These are phyloP conservation scores for Diaporthe sp. DNA, from an alignment of 2,329 filamentous ascomycete species.

Conservation along the genomic window DNA sequence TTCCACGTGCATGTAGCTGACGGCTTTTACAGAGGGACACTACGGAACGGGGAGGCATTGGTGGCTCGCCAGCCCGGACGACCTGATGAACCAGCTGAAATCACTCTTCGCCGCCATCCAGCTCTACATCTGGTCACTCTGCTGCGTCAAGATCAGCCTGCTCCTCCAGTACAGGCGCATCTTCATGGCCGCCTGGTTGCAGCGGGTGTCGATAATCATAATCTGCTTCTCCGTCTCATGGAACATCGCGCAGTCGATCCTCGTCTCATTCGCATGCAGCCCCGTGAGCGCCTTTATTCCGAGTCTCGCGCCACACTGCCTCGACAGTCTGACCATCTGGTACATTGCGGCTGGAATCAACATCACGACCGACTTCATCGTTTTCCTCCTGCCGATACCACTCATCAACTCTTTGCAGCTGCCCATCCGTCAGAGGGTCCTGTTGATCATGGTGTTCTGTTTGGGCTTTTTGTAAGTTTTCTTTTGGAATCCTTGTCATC, in stretches of 20 bases:
- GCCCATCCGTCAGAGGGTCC: conserved; percentile 40
- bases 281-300: conserved; percentile 44
- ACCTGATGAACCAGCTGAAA: conserved; percentile 14
- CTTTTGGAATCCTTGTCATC: not conserved
- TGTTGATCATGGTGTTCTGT: conserved; percentile 42
- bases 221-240: conserved; percentile 46
- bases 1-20: not conserved
- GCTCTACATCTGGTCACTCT: conserved; percentile 49
- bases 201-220: conserved; percentile 28
- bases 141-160: conserved; percentile 50
- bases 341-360: conserved; percentile 49
- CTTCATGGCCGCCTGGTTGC: conserved; percentile 45
- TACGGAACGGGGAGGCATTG: conserved; percentile 29
- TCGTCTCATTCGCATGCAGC: conserved; percentile 47
- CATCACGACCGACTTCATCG: conserved; percentile 51
- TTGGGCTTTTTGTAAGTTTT: conserved; percentile 42
- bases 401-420: conserved; percentile 52
- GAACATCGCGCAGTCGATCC: conserved; percentile 44
- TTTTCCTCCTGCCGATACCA: conserved; percentile 54
- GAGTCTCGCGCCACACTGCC: conserved; percentile 36
- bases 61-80: conserved; percentile 27
- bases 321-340: conserved; percentile 42
- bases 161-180: conserved; percentile 51
- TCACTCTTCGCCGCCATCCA: conserved; percentile 34
- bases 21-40: conserved; percentile 10